A percentile compares a stretch with the other conserved stretches of the same genome.
phyloP scores from a whole-genome alignment of 331 rosid genomes.

The Malus hybrid region DNA sequence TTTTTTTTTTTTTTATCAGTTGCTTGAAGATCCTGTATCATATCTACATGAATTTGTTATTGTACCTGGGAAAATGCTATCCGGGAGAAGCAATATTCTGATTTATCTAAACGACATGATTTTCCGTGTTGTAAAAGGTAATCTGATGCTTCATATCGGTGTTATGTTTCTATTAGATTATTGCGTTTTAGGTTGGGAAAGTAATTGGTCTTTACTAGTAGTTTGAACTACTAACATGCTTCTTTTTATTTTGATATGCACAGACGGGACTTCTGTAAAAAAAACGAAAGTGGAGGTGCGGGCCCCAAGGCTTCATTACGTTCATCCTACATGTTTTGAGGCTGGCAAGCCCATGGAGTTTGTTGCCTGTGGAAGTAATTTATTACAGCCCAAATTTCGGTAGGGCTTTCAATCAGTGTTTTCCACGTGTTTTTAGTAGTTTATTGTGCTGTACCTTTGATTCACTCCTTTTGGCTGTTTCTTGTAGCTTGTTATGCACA shows the following conservation, averaged over 20 bases:
- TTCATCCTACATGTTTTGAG: conserved; percentile 85
- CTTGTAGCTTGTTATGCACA: background rate
- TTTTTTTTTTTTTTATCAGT: conserved; percentile 26
- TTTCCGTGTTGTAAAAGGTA: conserved; percentile 62
- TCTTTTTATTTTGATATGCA: conserved; percentile 25
- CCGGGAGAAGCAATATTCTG: conserved; percentile 60
- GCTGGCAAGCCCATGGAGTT: conserved; percentile 97
- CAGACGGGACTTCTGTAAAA: conserved; percentile 56
- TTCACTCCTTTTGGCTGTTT: background rate
- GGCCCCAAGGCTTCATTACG: conserved; percentile 84
- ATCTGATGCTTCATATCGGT: conserved; percentile 14
- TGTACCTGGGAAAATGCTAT: conserved; percentile 69
- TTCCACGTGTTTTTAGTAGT: background rate
- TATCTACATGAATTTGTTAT: conserved; percentile 48
- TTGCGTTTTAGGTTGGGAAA: background rate
- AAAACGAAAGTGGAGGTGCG: conserved; percentile 45
- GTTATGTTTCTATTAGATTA: background rate
- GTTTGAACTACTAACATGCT: background rate
- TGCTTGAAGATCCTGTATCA: conserved; percentile 57
- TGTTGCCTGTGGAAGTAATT: conserved; percentile 86
- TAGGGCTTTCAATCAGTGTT: conserved; percentile 10
- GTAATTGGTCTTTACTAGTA: background rate
- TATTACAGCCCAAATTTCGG: conserved; percentile 81
- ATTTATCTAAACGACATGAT: conserved; percentile 69
- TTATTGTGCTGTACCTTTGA: background rate